Evolutionary conservation across 2,329 filamentous ascomycete genomes (phyloP), one percentile per base, ranked within the genome.

Genomic region (Trichoderma koningii): DNA sequence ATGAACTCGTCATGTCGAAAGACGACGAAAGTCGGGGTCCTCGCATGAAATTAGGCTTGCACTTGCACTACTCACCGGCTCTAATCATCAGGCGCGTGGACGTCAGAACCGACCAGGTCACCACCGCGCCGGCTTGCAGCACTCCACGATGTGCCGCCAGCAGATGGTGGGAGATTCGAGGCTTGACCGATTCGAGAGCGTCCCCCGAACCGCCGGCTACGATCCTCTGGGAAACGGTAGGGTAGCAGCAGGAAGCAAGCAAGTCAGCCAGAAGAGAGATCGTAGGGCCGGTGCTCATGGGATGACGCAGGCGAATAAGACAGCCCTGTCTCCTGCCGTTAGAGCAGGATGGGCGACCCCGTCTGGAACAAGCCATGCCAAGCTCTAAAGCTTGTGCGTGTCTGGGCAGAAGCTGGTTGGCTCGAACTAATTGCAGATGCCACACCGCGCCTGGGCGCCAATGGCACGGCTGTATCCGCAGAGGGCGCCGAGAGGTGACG

Each of bases 391-490:
- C 59, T 57, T 70, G 67, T 63, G 51, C 45, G 51, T 63, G 19
- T 34, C 42, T 19, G 66, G 69, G 67, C 67, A 64, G 57, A 69
- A 69, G 69, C 68, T 71, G 71, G 69, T 56, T 64, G 52, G 61
- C n/a, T 68, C 70, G 45, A 50, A 23, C 55, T 34, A 44, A 21
- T 28, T 19, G 42, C 66, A 64, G 69, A 72, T 71, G 67, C 66
- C 70, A 71, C 71, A 66, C 69, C 68, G 68, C 69, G 73, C 68
- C 65, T 70, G 73, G 69, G 72, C 72, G 70, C 74, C 73, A 75
- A 76, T 74, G 70, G 70, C 68, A 72, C 73, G 70, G 72, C 71
- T 72, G 72, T 72, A 76, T 76, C 71, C 72, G 71, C 66, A 68
- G 68, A 70, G 70, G 70, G 69, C 69, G 71, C 68, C 69, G 69